These are phyloP conservation scores for Monosporascus sp. DNA, from an alignment of 2,329 filamentous ascomycete species.

Conservation along the genomic window DNA sequence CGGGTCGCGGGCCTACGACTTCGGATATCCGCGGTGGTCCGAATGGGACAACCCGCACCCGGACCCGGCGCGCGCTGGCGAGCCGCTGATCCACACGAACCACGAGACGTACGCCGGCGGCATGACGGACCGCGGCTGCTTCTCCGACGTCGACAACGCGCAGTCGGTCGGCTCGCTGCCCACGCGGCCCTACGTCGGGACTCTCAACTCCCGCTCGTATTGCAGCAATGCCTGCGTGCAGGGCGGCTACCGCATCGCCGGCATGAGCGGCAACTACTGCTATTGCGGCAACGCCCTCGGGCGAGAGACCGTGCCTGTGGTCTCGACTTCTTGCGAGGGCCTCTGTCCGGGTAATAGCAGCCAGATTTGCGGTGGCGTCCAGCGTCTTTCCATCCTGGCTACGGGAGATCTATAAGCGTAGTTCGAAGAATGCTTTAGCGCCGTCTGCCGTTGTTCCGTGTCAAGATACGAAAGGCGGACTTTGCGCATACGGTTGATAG, in stretches of 20 bases:
- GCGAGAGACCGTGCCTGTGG: slow-evolving; percentile 2
- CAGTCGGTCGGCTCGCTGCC: slow-evolving; percentile 5
- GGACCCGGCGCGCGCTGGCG: slow-evolving; percentile 1
- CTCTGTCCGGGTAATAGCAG: slow-evolving; percentile 1
- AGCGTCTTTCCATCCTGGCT: slow-evolving; percentile 1
- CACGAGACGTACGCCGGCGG: slow-evolving; percentile 1
- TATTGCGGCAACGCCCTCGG: slow-evolving; percentile 7
- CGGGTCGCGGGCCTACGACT: slow-evolving; percentile 2
- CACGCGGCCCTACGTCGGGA: background rate
- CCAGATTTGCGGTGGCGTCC: slow-evolving; percentile 3
- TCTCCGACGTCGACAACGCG: slow-evolving; percentile 3
- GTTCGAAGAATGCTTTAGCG: background rate
- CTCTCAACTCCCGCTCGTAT: slow-evolving; percentile 3
- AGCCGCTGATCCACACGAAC: slow-evolving; percentile 2
- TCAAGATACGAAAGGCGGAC: background rate
- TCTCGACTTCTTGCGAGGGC: slow-evolving; percentile 2
- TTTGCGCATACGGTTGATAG: too few species aligned
- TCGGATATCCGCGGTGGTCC: slow-evolving; percentile 5
- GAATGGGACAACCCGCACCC: slow-evolving; percentile 6
- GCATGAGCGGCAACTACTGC: slow-evolving; percentile 5
- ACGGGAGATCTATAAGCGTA: slow-evolving; percentile 2
- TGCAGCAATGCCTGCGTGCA: slow-evolving; percentile 1
- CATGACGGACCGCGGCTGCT: slow-evolving; percentile 5
- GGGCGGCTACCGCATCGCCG: slow-evolving; percentile 3
- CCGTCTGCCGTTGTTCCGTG: background rate